Evolutionary conservation across 768 basidiomycete species (phyloP).

Genomic region (Leccinum variicolor): DNA sequence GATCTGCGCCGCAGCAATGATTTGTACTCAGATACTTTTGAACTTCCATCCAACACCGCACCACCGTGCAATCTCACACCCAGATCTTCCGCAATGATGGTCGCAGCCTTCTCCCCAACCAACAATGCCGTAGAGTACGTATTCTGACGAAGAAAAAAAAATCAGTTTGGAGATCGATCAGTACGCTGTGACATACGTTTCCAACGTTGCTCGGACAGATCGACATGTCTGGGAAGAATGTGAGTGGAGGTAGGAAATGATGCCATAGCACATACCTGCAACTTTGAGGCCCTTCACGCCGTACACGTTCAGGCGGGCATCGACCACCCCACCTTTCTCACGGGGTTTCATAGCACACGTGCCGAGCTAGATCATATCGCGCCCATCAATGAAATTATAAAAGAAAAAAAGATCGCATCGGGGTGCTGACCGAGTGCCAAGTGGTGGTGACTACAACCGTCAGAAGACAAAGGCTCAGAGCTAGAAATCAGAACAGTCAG

Average conservation of each 20-base stretch:
- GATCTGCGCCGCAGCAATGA: no score
- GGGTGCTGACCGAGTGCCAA: not conserved
- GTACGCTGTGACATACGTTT: not conserved
- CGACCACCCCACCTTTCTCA: constrained; percentile 7
- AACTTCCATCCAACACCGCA: no score
- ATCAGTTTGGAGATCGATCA: not conserved
- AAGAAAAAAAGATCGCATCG: no score
- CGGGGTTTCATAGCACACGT: constrained; percentile 63
- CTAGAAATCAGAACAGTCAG: no score
- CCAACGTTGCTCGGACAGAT: constrained; percentile 9
- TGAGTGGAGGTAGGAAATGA: not conserved
- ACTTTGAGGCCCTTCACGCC: constrained; percentile 11
- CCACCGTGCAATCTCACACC: no score
- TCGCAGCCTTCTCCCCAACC: not conserved
- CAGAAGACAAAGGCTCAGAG: not conserved
- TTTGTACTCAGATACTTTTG: no score
- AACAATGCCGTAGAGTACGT: not conserved
- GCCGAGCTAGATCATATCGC: constrained; percentile 19
- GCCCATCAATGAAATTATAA: not conserved
- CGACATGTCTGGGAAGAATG: not conserved
- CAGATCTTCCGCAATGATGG: not conserved
- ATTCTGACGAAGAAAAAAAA: not conserved
- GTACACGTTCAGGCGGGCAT: constrained; percentile 14
- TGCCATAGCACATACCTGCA: constrained; percentile 7
- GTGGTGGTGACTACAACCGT: not conserved